Evolutionary conservation across 2,329 filamentous ascomycete species (phyloP).

Genomic region (Neofusicoccum ribis): DNA sequence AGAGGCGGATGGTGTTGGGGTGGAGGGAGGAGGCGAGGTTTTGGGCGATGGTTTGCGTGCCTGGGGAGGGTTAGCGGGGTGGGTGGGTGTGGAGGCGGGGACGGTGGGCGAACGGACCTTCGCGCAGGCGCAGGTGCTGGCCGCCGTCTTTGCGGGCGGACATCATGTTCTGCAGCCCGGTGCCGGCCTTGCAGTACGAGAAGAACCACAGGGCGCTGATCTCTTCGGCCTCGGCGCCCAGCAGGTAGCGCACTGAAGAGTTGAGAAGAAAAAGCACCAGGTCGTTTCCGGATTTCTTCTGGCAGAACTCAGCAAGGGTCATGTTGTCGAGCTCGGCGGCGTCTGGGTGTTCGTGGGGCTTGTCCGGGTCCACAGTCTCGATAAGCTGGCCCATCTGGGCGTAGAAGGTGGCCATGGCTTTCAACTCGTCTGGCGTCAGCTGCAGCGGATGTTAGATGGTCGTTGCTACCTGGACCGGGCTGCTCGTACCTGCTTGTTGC

Average conservation of each 20-base stretch:
- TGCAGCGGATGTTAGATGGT: not conserved
- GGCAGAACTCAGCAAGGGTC: conserved; percentile 3
- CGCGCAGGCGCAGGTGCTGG: conserved; percentile 3
- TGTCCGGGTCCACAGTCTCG: not conserved
- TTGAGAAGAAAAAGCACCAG: not conserved
- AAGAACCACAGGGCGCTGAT: conserved; percentile 15
- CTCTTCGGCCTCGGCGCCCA: not conserved
- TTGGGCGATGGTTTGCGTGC: conserved; percentile 24
- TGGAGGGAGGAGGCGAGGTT: conserved; percentile 40
- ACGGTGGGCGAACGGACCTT: not conserved
- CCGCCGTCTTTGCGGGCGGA: conserved; percentile 1
- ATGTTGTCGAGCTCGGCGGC: conserved; percentile 6
- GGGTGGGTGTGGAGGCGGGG: not conserved
- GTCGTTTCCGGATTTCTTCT: not conserved
- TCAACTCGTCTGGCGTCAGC: conserved; percentile 1
- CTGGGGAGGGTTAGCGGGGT: not conserved
- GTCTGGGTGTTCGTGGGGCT: not conserved
- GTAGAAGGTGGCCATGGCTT: conserved; percentile 3
- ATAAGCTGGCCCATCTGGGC: not conserved
- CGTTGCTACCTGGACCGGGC: not conserved
- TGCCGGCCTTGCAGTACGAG: conserved; percentile 4
- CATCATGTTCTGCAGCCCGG: conserved; percentile 4
- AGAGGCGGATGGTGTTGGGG: conserved; percentile 25
- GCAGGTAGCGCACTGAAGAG: not conserved
- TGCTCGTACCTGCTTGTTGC: not conserved